These are phyloP conservation scores for Claviceps sp. DNA, from an alignment of 2,329 filamentous ascomycete genomes.

Conservation along the genomic window DNA sequence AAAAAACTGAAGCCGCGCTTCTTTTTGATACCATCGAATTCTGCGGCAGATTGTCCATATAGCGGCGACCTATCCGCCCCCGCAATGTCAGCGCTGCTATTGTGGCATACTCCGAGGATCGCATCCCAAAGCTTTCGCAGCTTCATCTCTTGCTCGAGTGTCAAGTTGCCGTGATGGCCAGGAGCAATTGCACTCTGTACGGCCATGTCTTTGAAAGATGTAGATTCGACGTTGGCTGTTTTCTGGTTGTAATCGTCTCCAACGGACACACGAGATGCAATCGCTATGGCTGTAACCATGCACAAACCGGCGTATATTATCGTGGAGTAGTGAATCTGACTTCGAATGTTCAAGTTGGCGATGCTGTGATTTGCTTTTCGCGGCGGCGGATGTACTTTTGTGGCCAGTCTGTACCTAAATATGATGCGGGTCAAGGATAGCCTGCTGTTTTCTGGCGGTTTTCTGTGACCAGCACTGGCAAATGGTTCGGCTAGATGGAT, in stretches of 20 bases:
- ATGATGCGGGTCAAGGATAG: neutral
- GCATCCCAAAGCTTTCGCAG: conserved; percentile 75
- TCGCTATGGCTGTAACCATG: conserved; percentile 1
- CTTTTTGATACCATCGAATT: conserved; percentile 55
- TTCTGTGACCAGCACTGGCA: neutral
- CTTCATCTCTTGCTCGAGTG: conserved; percentile 78
- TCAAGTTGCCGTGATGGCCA: conserved; percentile 76
- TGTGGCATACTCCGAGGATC: conserved; percentile 62
- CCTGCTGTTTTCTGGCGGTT: neutral
- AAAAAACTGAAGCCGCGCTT: conserved; percentile 55
- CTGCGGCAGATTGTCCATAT: conserved; percentile 7
- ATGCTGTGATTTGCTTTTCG: neutral
- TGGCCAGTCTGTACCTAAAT: neutral
- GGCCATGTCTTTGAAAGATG: conserved; percentile 22
- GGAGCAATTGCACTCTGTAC: conserved; percentile 30
- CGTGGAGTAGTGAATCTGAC: neutral
- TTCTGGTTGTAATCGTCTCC: neutral
- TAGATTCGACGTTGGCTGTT: neutral
- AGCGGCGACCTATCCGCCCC: conserved; percentile 9
- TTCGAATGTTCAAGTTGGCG: neutral
- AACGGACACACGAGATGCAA: conserved; percentile 3
- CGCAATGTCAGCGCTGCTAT: conserved; percentile 23
- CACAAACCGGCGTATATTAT: conserved; percentile 3
- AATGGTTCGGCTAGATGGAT: neutral
- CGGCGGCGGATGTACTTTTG: neutral